Evolutionary conservation across 2,329 filamentous ascomycete species (phyloP).

Genomic region (Byssothecium circinans): DNA sequence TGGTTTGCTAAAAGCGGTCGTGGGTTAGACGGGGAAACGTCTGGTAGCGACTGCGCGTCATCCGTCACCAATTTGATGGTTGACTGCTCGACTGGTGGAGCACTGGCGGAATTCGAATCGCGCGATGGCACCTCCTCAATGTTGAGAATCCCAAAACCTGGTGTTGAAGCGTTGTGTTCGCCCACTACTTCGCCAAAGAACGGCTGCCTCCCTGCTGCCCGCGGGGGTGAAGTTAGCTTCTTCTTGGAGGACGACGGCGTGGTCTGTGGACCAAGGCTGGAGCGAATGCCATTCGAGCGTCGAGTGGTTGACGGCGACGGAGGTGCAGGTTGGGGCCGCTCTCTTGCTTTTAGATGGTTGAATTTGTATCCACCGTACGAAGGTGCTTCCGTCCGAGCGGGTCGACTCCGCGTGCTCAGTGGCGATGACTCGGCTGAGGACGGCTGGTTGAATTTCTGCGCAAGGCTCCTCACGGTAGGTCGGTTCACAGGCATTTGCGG

Average conservation of each 20-base stretch:
- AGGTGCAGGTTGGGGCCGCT: slow-evolving; percentile 40
- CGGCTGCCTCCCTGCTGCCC: slow-evolving; percentile 32
- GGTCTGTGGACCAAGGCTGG: slow-evolving; percentile 26
- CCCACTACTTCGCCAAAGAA: slow-evolving; percentile 43
- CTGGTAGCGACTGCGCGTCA: slow-evolving; percentile 4
- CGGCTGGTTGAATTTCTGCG: slow-evolving; percentile 41
- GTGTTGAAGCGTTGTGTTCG: slow-evolving; percentile 31
- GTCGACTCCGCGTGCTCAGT: slow-evolving; percentile 15
- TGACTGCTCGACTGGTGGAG: slow-evolving; percentile 7
- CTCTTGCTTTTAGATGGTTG: slow-evolving; percentile 40
- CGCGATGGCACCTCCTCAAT: slow-evolving; percentile 16
- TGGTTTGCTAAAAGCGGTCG: slow-evolving; percentile 18
- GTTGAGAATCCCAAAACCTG: slow-evolving; percentile 39
- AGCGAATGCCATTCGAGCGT: slow-evolving; percentile 28
- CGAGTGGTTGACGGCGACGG: slow-evolving; percentile 28
- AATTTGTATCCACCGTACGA: slow-evolving; percentile 40
- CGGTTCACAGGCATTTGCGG: slow-evolving; percentile 25
- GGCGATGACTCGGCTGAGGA: slow-evolving; percentile 33
- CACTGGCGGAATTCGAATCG: slow-evolving; percentile 12
- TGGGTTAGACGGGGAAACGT: slow-evolving; percentile 1
- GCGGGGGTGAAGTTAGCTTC: slow-evolving; percentile 27
- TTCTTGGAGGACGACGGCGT: slow-evolving; percentile 16
- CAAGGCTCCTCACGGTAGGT: slow-evolving; percentile 42
- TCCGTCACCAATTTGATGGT: slow-evolving; percentile 13
- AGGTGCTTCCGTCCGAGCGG: slow-evolving; percentile 20